Evolutionary conservation across 148 eudicot genomes (phyloP), one percentile per base, ranked within the genome.

Genomic region (Camellia japonica): DNA sequence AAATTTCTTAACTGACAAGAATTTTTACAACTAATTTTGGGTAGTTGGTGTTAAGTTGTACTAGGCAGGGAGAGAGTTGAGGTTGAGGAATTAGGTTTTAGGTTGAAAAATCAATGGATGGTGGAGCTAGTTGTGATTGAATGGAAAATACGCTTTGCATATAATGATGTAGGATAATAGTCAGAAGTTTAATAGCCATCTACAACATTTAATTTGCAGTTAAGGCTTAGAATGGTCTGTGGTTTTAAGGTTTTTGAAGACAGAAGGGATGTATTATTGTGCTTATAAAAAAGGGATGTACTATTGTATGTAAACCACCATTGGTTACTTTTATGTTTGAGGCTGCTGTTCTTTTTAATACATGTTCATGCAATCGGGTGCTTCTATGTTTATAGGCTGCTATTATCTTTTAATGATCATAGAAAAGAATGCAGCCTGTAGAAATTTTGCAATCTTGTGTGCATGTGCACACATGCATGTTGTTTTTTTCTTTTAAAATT

Each of bases 341-440:
- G 56, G 23, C 2, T 11, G 52, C 6, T 30, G 15, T 73, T 38
- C 62, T 73, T 13, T 42, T 54, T 73, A 44, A 30, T 30, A 30
- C 43, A 20, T 20, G 41, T 51, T 38, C 23, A 4, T 20, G 72
- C 15, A 41, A 51, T 72, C 52, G 56, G 60, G 42, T 23, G 20
- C 12, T 55, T 55, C 11, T 55, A 70, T 41, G 73, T 70, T 47
- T 47, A 70, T 18, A 7, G 73, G 55, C 8, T 69, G 2, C 23
- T 72, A 51, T 72, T 46, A n/a, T 72, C 58, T 51, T 49, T 72
- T 52, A 41, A 51, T 72, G 75, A 3, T 72, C 52, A 23, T 51
- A 72, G 18, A 20, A 52, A 54, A 23, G 51, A 56, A 46, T 11
- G 20, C 38, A 47, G 15, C 41, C 74, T 14, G 19, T 49, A 19